These are phyloP conservation scores for Cladosporium sp. DNA, from an alignment of 2,329 filamentous ascomycete genomes.

Conservation along the genomic window DNA sequence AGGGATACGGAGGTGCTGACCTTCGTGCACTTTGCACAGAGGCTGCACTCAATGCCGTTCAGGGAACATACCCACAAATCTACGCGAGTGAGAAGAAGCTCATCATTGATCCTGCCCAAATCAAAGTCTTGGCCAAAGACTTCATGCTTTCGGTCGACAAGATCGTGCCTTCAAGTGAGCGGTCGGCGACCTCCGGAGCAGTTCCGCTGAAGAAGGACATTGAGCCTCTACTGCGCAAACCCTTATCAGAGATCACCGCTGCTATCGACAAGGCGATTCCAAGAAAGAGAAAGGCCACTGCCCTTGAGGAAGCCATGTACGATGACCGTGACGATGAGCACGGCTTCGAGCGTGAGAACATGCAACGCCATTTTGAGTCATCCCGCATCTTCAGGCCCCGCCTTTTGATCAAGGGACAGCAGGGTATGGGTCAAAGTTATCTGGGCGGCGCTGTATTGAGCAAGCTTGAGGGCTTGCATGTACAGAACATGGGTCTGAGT, in stretches of 20 bases:
- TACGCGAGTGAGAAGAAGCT: conserved; percentile 90
- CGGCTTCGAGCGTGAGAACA: conserved; percentile 81
- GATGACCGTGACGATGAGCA: conserved; percentile 79
- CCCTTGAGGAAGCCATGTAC: conserved; percentile 93
- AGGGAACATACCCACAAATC: conserved; percentile 93
- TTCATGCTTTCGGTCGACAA: conserved; percentile 98
- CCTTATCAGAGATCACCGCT: conserved; percentile 68
- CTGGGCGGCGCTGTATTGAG: conserved; percentile 82
- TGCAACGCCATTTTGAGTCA: conserved; percentile 73
- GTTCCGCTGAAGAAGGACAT: conserved; percentile 76
- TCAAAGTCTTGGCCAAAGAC: conserved; percentile 86
- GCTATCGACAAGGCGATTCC: conserved; percentile 73
- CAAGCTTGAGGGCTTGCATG: conserved; percentile 89
- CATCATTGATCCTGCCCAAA: conserved; percentile 79
- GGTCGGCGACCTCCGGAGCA: conserved; percentile 82
- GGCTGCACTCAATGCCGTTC: conserved; percentile 91
- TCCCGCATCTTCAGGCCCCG: conserved; percentile 86
- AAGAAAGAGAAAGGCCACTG: conserved; percentile 80
- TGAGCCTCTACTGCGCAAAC: conserved; percentile 75
- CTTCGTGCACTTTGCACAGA: conserved; percentile 92
- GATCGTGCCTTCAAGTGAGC: conserved; percentile 91
- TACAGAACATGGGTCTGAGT: conserved; percentile 90
- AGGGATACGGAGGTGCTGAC: conserved; percentile 96
- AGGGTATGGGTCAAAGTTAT: conserved; percentile 94
- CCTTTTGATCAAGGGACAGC: conserved; percentile 75